These are phyloP conservation scores for Cladophialophora immunda DNA, from an alignment of 2,329 filamentous ascomycete genomes.

Conservation along the genomic window DNA sequence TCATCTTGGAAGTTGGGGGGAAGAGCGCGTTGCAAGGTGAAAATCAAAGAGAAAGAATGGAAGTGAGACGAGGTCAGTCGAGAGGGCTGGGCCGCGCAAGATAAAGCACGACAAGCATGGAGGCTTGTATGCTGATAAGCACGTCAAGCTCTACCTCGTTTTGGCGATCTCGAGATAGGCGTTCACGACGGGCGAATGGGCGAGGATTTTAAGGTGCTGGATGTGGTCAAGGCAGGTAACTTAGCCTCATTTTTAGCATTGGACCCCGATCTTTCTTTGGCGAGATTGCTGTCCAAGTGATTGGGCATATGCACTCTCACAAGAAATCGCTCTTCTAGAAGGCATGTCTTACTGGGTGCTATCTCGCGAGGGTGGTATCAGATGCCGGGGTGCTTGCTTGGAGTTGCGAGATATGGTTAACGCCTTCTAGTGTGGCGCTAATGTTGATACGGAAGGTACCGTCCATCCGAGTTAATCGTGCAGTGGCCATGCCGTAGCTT, in stretches of 20 bases:
- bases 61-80: neutral
- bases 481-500: neutral
- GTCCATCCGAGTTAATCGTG: neutral
- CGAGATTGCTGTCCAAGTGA: neutral
- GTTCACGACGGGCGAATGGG: constrained; percentile 5
- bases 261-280: neutral
- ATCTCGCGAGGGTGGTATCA: neutral
- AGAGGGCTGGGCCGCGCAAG: neutral
- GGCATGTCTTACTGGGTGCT: neutral
- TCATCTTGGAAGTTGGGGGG: constrained; percentile 10
- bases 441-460: neutral
- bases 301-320: neutral
- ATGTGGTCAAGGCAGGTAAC: constrained; percentile 1
- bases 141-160: neutral
- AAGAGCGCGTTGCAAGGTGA: neutral
- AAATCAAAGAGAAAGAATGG: constrained; percentile 2
- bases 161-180: neutral
- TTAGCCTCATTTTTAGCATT: neutral
- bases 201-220: neutral
- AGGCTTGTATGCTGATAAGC: constrained; percentile 9
- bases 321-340: neutral
- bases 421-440: neutral
- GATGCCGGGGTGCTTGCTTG: neutral
- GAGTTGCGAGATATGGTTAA: constrained; percentile 3
- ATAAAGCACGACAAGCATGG: constrained; percentile 6